phyloP scores from a whole-genome alignment of 2,329 filamentous ascomycete species.

The Xylogone sp. region DNA sequence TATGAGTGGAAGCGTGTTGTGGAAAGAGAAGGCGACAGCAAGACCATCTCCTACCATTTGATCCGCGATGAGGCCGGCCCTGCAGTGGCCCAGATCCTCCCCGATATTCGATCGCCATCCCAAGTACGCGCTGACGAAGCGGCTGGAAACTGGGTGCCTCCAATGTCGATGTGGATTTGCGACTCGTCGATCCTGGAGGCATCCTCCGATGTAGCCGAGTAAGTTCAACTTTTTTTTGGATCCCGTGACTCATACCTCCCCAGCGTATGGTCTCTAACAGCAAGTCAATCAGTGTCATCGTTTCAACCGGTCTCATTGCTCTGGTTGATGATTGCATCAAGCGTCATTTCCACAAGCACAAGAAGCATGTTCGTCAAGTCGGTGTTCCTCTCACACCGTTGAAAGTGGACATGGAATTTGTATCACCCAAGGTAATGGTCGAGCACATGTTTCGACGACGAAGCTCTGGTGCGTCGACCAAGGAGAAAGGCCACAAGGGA shows the following conservation, averaged over 20 bases:
- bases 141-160: constrained; percentile 86
- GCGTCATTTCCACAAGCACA: constrained; percentile 23
- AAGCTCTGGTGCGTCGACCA: constrained; percentile 18
- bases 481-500: constrained; percentile 11
- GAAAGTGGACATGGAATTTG: constrained; percentile 51
- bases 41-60: constrained; percentile 75
- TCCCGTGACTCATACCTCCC: neutral
- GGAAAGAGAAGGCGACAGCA: constrained; percentile 60
- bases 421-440: constrained; percentile 58
- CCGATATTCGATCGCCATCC: constrained; percentile 68
- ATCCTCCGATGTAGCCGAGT: constrained; percentile 83
- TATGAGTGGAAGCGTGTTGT: constrained; percentile 80
- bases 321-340: constrained; percentile 92
- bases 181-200: constrained; percentile 64
- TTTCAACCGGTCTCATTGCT: constrained; percentile 84
- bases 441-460: constrained; percentile 59
- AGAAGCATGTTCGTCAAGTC: constrained; percentile 45
- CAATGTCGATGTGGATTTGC: constrained; percentile 86
- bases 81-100: constrained; percentile 79
- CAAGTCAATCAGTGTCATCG: constrained; percentile 63
- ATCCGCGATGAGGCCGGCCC: constrained; percentile 59
- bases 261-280: constrained; percentile 4
- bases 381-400: constrained; percentile 48
- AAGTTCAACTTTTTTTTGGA: constrained; percentile 48
- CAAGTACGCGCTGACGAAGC: constrained; percentile 68